Evolutionary conservation across 352 stramenopile genomes (phyloP).

Genomic region (Globisporangium apiculatum): DNA sequence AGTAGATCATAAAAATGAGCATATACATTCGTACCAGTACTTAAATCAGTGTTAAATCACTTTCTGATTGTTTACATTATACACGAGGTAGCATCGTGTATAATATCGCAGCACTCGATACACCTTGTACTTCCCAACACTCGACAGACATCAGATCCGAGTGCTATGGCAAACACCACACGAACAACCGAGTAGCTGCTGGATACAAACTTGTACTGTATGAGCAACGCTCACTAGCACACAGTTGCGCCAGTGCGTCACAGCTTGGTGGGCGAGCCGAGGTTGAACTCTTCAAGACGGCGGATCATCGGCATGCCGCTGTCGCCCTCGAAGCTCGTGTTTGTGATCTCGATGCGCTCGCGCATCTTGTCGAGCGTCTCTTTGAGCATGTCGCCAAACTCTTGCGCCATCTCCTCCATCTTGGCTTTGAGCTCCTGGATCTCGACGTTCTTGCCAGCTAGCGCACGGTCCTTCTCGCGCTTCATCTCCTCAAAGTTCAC

Average conservation of each 20-base stretch:
- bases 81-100: no score
- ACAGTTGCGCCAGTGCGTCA: slow-evolving; percentile 2
- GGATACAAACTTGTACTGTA: no score
- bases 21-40: no score
- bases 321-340: slow-evolving; percentile 85
- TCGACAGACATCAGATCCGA: no score
- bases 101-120: no score
- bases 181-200: no score
- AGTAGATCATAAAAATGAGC: no score
- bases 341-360: slow-evolving; percentile 91
- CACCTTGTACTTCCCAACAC: no score
- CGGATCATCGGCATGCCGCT: slow-evolving; percentile 70
- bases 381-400: slow-evolving; percentile 94
- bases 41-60: no score
- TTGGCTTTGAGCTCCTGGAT: slow-evolving; percentile 89
- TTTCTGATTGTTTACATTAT: no score
- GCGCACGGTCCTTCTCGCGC: slow-evolving; percentile 88
- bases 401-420: slow-evolving; percentile 93
- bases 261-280: slow-evolving; percentile 39
- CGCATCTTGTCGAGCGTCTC: slow-evolving; percentile 93
- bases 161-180: no score
- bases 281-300: slow-evolving; percentile 83
- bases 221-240: no score
- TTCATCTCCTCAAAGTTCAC: slow-evolving; percentile 87
- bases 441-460: slow-evolving; percentile 86